Evolutionary conservation across 1,284 basidiomycete genomes (phyloP).

Genomic region (Austroboletus olivaceoglutinosus): DNA sequence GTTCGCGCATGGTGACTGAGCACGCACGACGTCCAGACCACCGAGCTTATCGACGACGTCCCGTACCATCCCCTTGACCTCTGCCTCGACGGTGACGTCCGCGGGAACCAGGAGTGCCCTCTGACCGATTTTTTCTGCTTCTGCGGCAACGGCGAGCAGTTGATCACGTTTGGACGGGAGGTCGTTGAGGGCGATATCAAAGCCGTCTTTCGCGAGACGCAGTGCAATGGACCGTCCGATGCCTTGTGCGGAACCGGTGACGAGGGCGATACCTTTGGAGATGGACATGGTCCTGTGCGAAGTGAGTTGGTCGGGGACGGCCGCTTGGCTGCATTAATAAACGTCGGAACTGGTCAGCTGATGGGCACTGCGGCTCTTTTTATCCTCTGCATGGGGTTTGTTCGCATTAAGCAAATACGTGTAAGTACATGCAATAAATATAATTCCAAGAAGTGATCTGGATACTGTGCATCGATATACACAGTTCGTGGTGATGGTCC

Average conservation of each 20-base stretch:
- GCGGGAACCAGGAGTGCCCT: constrained; percentile 13
- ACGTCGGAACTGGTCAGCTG: too few species aligned
- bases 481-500: too few species aligned
- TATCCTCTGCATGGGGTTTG: too few species aligned
- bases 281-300: too few species aligned
- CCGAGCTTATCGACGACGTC: constrained; percentile 6
- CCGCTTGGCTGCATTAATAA: too few species aligned
- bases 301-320: too few species aligned
- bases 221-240: constrained; percentile 17
- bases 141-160: constrained; percentile 5
- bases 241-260: constrained; percentile 21
- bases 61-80: constrained; percentile 12
- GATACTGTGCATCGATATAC: too few species aligned
- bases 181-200: constrained; percentile 17
- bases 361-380: too few species aligned
- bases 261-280: constrained; percentile 14
- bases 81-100: constrained; percentile 11
- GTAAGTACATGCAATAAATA: too few species aligned
- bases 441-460: too few species aligned
- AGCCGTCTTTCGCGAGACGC: constrained; percentile 18
- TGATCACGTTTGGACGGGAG: constrained; percentile 13
- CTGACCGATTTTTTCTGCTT: constrained; percentile 16
- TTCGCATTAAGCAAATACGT: too few species aligned
- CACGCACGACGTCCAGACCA: constrained; percentile 15
- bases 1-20: too few species aligned